Conservation (phyloP, 2,329 filamentous ascomycete species). For the Colletotrichum viniferum region DNA sequence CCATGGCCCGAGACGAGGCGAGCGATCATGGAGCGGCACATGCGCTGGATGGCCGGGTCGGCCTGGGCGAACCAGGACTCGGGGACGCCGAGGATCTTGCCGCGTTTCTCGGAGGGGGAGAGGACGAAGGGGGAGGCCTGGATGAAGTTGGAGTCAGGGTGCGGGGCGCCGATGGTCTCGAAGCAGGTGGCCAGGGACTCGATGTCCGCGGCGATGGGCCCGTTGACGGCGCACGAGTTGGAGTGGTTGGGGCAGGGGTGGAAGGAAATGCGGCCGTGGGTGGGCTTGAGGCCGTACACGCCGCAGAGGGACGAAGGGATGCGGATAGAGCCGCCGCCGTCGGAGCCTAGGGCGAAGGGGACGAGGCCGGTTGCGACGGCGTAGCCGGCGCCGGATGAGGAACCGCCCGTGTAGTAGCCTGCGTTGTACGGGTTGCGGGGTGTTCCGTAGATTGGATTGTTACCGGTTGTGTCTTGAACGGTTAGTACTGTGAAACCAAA, state of each 20-base stretch:
- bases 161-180: constrained; percentile 66
- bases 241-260: constrained; percentile 63
- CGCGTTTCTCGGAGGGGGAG: constrained; percentile 24
- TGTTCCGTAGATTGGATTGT: constrained; percentile 75
- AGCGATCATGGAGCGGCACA: constrained; percentile 50
- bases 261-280: constrained; percentile 68
- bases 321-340: constrained; percentile 76
- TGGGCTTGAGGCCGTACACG: constrained; percentile 75
- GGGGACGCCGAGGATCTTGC: constrained; percentile 66
- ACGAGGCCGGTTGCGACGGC: constrained; percentile 72
- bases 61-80: constrained; percentile 65
- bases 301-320: constrained; percentile 76
- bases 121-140: constrained; percentile 29
- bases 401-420: constrained; percentile 77
- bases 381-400: constrained; percentile 75
- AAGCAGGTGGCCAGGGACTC: constrained; percentile 70
- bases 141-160: constrained; percentile 63
- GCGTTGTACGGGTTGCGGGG: constrained; percentile 77
- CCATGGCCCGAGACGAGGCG: constrained; percentile 56
- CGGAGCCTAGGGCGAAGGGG: constrained; percentile 73
- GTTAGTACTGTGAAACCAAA: neutral
- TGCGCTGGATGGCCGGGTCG: constrained; percentile 43
- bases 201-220: constrained; percentile 71
- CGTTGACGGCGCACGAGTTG: constrained; percentile 67
- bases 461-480: constrained; percentile 68